These are phyloP conservation scores for Metschnikowia peoriensis DNA, from an alignment of 805 yeast genomes.

Conservation along the genomic window DNA sequence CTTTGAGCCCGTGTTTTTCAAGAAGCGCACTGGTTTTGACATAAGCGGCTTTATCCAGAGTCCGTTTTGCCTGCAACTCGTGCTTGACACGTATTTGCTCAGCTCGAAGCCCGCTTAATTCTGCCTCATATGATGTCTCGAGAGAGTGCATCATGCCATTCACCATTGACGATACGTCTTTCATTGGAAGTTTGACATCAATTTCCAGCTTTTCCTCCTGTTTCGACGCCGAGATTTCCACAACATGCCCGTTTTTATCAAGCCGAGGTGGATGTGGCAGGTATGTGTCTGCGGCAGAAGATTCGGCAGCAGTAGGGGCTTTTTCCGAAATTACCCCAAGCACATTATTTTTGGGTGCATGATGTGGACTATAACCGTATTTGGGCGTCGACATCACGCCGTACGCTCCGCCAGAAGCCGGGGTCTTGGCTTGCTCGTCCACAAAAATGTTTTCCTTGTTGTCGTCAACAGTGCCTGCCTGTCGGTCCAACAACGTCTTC, in stretches of 20 bases:
- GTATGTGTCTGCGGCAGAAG: conserved; percentile 24
- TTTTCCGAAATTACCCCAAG: conserved; percentile 9
- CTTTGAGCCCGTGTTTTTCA: conserved; percentile 30
- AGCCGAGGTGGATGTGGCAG: conserved; percentile 35
- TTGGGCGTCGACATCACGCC: conserved; percentile 34
- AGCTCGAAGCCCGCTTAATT: conserved; percentile 40
- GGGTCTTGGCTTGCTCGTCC: conserved; percentile 28
- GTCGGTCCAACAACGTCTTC: conserved; percentile 24
- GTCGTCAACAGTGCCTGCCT: conserved; percentile 30
- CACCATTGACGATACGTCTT: conserved; percentile 36
- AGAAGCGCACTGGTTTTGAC: conserved; percentile 26
- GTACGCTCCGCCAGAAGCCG: conserved; percentile 6
- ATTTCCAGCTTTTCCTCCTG: neutral
- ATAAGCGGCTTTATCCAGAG: conserved; percentile 35
- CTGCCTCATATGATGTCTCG: conserved; percentile 51
- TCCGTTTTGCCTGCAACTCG: conserved; percentile 53
- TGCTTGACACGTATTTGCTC: conserved; percentile 22
- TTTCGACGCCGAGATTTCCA: conserved; percentile 5
- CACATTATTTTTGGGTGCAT: conserved; percentile 8
- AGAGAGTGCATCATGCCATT: conserved; percentile 48
- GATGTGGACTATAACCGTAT: conserved; percentile 5
- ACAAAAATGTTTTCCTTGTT: conserved; percentile 50
- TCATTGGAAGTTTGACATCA: conserved; percentile 25
- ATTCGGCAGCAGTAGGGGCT: conserved; percentile 17
- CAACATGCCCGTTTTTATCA: conserved; percentile 30